phyloP scores from a whole-genome alignment of 164 flowering plant genomes.

The Akebia trifoliata region DNA sequence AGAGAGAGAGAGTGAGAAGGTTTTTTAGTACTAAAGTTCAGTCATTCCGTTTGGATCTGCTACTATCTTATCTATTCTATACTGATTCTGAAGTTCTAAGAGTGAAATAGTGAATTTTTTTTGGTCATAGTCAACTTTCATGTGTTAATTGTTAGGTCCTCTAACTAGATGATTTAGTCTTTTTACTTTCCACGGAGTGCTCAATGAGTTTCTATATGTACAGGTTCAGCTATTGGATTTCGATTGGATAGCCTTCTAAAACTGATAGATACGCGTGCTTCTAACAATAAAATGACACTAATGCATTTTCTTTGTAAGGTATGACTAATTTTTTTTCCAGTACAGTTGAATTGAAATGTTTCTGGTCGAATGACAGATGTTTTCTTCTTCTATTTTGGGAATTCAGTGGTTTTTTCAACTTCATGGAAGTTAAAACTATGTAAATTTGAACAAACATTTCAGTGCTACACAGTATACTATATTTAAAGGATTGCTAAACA shows the following conservation, averaged over 20 bases:
- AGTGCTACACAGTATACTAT: neutral
- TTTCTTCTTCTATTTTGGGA: neutral
- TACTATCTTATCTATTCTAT: neutral
- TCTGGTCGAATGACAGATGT: neutral
- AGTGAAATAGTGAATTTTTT: neutral
- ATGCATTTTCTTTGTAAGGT: constrained; percentile 95
- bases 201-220: constrained; percentile 1
- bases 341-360: neutral
- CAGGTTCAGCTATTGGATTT: constrained; percentile 87
- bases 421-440: neutral
- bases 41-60: neutral
- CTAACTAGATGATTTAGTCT: neutral
- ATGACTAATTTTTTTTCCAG: constrained; percentile 7
- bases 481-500: neutral
- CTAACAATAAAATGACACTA: constrained; percentile 80
- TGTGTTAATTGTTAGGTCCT: neutral
- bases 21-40: constrained; percentile 2
- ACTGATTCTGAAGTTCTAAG: neutral
- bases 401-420: constrained; percentile 1
- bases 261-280: constrained; percentile 79
- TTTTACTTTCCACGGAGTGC: neutral
- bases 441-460: neutral
- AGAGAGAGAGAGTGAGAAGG: too few relatives aligned
- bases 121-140: constrained; percentile 1
- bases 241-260: constrained; percentile 85